phyloP scores from a whole-genome alignment of 75 land plant species.

The Larix kaempferi region DNA sequence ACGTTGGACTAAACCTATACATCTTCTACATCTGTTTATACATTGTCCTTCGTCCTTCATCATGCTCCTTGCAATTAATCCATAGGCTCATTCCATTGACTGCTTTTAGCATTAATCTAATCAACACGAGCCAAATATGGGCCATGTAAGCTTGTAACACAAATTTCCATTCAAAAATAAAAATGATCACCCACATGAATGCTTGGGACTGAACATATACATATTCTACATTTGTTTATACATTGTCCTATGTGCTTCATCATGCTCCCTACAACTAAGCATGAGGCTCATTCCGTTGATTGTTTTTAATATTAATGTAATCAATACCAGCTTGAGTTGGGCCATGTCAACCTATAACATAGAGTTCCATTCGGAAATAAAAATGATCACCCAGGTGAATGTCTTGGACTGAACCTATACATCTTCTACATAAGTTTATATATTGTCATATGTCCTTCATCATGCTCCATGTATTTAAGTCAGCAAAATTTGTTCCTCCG shows the following conservation, averaged over 20 bases:
- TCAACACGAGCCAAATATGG: conserved; percentile 13
- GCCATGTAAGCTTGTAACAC: conserved; percentile 12
- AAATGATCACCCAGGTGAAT: conserved; percentile 16
- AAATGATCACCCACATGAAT: conserved; percentile 24
- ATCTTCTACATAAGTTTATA: conserved; percentile 1
- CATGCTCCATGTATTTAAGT: conserved; percentile 6
- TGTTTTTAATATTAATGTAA: conserved; percentile 7
- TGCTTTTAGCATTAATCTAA: conserved; percentile 3
- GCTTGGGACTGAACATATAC: neutral
- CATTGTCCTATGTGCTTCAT: no score
- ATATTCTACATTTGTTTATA: no score
- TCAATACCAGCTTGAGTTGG: conserved; percentile 18
- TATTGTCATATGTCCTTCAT: neutral
- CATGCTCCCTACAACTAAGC: no score
- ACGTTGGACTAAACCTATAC: conserved; percentile 19
- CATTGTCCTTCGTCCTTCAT: conserved; percentile 5
- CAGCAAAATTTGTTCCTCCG: neutral
- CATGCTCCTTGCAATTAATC: conserved; percentile 4
- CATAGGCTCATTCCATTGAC: neutral
- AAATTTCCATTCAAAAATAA: conserved; percentile 17
- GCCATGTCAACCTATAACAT: conserved; percentile 15
- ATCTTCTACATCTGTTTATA: conserved; percentile 9
- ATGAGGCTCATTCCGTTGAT: neutral
- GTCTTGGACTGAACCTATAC: conserved; percentile 21
- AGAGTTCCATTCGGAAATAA: conserved; percentile 19